These are phyloP conservation scores for Annulohypoxylon truncatum DNA, from an alignment of 2,329 filamentous ascomycete genomes.

Conservation along the genomic window DNA sequence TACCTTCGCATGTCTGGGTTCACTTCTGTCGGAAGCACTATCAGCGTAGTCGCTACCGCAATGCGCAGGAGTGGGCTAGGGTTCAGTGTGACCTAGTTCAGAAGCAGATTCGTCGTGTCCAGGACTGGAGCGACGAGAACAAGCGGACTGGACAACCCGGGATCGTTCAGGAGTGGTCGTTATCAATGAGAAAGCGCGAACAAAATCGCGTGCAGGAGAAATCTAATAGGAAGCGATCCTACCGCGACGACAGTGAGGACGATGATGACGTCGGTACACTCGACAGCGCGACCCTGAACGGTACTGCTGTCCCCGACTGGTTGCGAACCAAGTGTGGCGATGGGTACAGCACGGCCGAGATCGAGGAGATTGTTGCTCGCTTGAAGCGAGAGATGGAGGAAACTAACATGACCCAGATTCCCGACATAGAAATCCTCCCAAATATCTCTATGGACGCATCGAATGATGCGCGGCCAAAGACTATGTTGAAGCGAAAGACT, in stretches of 20 bases:
- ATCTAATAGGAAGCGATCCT: slow-evolving; percentile 48
- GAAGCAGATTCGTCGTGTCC: slow-evolving; percentile 70
- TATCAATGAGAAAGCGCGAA: slow-evolving; percentile 74
- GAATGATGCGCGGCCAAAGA: slow-evolving; percentile 47
- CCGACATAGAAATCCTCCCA: slow-evolving; percentile 70
- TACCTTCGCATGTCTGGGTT: slow-evolving; percentile 78
- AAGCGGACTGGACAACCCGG: slow-evolving; percentile 52
- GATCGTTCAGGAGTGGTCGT: slow-evolving; percentile 68
- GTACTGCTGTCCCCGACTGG: slow-evolving; percentile 62
- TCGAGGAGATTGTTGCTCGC: slow-evolving; percentile 60
- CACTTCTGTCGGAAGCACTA: slow-evolving; percentile 86
- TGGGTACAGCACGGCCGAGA: slow-evolving; percentile 61
- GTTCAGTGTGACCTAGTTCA: slow-evolving; percentile 73
- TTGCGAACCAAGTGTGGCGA: slow-evolving; percentile 59
- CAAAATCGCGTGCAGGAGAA: slow-evolving; percentile 65
- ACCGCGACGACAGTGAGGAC: slow-evolving; percentile 50
- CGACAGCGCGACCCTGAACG: slow-evolving; percentile 49
- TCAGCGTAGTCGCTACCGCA: slow-evolving; percentile 79
- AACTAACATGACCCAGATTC: slow-evolving; percentile 59
- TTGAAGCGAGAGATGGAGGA: slow-evolving; percentile 59
- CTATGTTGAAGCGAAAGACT: slow-evolving; percentile 45
- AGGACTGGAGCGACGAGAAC: slow-evolving; percentile 70
- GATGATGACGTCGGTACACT: slow-evolving; percentile 45
- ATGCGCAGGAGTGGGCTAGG: slow-evolving; percentile 68
- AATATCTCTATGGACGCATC: slow-evolving; percentile 59